phyloP scores from a whole-genome alignment of 2,329 filamentous ascomycete species.

The Sclerotinia spermophila region DNA sequence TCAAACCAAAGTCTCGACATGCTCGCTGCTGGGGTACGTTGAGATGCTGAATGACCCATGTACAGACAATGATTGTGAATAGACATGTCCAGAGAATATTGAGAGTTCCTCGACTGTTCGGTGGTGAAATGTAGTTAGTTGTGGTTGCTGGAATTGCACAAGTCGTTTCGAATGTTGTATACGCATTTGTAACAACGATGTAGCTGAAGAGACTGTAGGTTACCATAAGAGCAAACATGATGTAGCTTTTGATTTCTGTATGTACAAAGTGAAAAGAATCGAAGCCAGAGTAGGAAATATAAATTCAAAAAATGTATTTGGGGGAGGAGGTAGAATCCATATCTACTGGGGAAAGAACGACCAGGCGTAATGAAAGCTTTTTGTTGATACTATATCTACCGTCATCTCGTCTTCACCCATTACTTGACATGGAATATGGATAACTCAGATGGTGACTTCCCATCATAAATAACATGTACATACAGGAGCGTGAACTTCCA shows the following conservation, averaged over 20 bases:
- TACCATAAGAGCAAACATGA: neutral
- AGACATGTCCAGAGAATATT: constrained; percentile 29
- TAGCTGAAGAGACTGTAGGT: neutral
- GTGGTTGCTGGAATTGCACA: constrained; percentile 11
- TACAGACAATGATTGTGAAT: constrained; percentile 24
- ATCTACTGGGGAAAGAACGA: neutral
- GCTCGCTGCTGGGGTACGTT: constrained; percentile 25
- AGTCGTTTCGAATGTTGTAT: constrained; percentile 2
- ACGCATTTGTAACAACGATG: neutral
- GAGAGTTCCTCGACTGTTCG: constrained; percentile 26
- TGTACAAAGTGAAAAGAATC: neutral
- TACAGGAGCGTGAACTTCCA: neutral
- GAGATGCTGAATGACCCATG: constrained; percentile 26
- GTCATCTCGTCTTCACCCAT: neutral
- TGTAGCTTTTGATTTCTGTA: neutral
- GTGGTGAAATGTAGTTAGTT: constrained; percentile 17
- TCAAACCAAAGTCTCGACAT: neutral
- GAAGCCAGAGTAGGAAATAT: neutral
- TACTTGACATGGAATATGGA: neutral
- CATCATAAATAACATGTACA: too few relatives aligned
- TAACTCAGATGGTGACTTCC: neutral
- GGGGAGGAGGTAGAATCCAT: neutral
- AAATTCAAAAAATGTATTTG: neutral
- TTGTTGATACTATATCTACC: neutral
- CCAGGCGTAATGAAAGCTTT: neutral